phyloP scores from a whole-genome alignment of 345 rosid genomes.

The Noccaea caerulescens region DNA sequence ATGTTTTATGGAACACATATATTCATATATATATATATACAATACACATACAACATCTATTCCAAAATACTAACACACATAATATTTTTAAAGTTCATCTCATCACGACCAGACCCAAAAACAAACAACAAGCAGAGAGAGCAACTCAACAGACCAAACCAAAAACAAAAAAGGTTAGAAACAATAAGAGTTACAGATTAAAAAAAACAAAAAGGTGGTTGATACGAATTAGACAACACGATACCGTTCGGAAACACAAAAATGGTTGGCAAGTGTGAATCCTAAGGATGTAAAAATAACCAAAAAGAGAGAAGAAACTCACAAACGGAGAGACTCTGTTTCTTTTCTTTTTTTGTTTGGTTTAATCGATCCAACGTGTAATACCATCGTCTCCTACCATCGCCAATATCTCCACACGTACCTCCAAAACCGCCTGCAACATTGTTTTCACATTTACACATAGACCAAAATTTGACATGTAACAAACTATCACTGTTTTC shows the following conservation, averaged over 20 bases:
- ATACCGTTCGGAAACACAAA: constrained; percentile 14
- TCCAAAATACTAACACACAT: constrained; percentile 26
- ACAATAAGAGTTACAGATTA: constrained; percentile 10
- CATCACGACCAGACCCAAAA: constrained; percentile 17
- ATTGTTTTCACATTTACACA: constrained; percentile 23
- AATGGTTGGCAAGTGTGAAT: constrained; percentile 17
- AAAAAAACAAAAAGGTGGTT: background rate
- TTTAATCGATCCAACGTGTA: constrained; percentile 82
- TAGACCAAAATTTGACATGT: background rate
- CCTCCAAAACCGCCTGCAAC: constrained; percentile 85
- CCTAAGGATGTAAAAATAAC: constrained; percentile 13
- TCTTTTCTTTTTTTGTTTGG: constrained; percentile 24
- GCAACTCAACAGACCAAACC: constrained; percentile 4
- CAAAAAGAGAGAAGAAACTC: constrained; percentile 22
- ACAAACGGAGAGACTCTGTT: constrained; percentile 29
- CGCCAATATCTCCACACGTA: constrained; percentile 80
- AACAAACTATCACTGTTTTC: background rate
- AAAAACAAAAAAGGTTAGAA: background rate
- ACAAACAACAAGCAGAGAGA: constrained; percentile 17
- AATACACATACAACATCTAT: constrained; percentile 17
- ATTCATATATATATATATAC: background rate
- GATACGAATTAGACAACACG: constrained; percentile 22
- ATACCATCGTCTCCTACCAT: constrained; percentile 82
- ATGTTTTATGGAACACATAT: constrained; percentile 2
- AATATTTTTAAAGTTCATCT: background rate